phyloP scores from a whole-genome alignment of 176 grass and related monocot genomes.

The Cenchrus fungigraminus region DNA sequence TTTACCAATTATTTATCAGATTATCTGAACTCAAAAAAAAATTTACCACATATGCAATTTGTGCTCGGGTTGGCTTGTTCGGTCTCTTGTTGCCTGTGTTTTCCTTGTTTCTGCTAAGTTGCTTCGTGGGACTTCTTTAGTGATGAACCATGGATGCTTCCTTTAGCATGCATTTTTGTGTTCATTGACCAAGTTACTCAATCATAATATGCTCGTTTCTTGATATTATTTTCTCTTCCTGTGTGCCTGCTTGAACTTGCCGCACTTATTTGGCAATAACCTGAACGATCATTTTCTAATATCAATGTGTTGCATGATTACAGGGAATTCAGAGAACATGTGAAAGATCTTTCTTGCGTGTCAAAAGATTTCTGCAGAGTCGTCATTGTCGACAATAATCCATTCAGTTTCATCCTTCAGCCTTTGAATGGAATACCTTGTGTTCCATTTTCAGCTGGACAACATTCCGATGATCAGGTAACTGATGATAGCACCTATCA shows the following conservation, averaged over 20 bases:
- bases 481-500: conserved; percentile 8
- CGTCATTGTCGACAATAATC: conserved; percentile 95
- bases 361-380: conserved; percentile 75
- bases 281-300: conserved; percentile 24
- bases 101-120: neutral
- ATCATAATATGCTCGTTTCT: neutral
- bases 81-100: neutral
- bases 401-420: conserved; percentile 97
- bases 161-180: neutral
- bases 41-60: neutral
- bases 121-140: neutral
- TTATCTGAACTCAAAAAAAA: neutral
- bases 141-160: neutral
- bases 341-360: conserved; percentile 96
- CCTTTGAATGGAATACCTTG: conserved; percentile 97
- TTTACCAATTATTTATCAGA: conserved; percentile 4
- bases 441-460: conserved; percentile 91
- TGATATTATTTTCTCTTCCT: neutral
- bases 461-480: conserved; percentile 90
- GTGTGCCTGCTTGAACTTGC: neutral
- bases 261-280: conserved; percentile 2
- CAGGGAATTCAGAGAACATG: conserved; percentile 97
- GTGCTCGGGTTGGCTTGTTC: neutral
- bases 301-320: conserved; percentile 25
- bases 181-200: neutral